These are phyloP conservation scores for Coemansia sp. DNA, from an alignment of 192 early-diverging fungal genomes.

Conservation along the genomic window DNA sequence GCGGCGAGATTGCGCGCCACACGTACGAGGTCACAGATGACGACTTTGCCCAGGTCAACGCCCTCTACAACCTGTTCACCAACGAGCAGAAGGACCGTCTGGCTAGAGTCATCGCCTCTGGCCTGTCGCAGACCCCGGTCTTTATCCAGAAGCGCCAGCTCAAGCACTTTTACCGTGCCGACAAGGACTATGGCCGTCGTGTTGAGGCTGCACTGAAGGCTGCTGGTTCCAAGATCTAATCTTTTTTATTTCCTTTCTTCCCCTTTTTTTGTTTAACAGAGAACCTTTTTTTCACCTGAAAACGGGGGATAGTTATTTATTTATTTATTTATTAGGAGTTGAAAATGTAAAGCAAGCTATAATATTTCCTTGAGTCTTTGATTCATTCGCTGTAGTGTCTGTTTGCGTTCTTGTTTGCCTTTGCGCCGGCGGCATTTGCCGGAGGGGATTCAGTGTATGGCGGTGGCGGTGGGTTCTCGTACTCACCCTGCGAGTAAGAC, in stretches of 20 bases:
- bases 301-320: background rate
- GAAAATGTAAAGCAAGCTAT: slow-evolving; percentile 1
- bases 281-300: background rate
- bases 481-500: slow-evolving; percentile 30
- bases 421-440: background rate
- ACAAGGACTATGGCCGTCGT: slow-evolving; percentile 70
- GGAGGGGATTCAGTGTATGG: background rate
- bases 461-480: slow-evolving; percentile 45
- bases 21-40: slow-evolving; percentile 58
- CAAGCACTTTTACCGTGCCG: slow-evolving; percentile 69
- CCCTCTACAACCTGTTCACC: slow-evolving; percentile 67
- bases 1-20: slow-evolving; percentile 63
- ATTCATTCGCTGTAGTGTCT: background rate
- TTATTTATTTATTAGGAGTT: background rate
- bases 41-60: slow-evolving; percentile 68
- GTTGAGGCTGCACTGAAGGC: slow-evolving; percentile 64
- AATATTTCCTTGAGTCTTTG: too few species aligned
- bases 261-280: background rate
- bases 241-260: background rate
- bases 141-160: slow-evolving; percentile 72
- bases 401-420: background rate
- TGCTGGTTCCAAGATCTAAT: slow-evolving; percentile 55
- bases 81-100: slow-evolving; percentile 63
- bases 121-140: slow-evolving; percentile 63
- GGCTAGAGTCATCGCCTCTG: slow-evolving; percentile 62